Base-by-base conservation (phyloP, 1,284 basidiomycete species). In the Rhodotorula sp. region DNA sequence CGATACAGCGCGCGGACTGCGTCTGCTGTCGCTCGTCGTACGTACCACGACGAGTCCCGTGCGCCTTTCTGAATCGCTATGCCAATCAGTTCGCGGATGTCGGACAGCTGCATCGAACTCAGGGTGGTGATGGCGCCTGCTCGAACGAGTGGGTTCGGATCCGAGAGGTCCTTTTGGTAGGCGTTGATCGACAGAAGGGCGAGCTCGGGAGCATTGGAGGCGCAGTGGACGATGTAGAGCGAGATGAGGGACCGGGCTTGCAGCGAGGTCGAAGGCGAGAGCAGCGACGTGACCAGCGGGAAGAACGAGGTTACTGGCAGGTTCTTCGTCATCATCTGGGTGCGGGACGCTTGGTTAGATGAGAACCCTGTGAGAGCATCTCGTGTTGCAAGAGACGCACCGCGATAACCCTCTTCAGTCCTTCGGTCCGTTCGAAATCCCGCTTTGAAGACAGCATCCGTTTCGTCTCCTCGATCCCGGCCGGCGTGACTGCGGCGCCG, bases 231-330 rank as follows among this genome's bases (percentile, higher is more conserved):
- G 71, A 99, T 88, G 82, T 95, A 97, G 76, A 98, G 95, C 82
- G 98, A 99, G 57, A 98, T 95, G 67, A 99, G 88, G 82, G 98
- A 97, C 73, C 95, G 88, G 75, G 97, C 91, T 81, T 97, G 94
- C 60, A 98, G 87, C 79, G 79, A 78, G 46, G 79, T 77, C n/a
- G 76, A 70, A 0, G 81, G 80, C 22, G 80, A 55, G 75, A 79
- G 44, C 78, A 77, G 71, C 29, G 73, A 76, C 5, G 91, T 93
- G 51, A 96, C 94, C 79, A 91, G 90, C 6, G 94, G 91, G 78
- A 95, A 96, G 84, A 92, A 95, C 70, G 89, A 87, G 49, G 93
- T 90, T 74, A 95, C 92, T 77, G 94, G 91, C 62, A 92, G 89
- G 45, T 90, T 90, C 83, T 95, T 95, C 51, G 91, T 94, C 74